Conservation (phyloP, 306 rosid genomes). For the Prosopis cineraria region DNA sequence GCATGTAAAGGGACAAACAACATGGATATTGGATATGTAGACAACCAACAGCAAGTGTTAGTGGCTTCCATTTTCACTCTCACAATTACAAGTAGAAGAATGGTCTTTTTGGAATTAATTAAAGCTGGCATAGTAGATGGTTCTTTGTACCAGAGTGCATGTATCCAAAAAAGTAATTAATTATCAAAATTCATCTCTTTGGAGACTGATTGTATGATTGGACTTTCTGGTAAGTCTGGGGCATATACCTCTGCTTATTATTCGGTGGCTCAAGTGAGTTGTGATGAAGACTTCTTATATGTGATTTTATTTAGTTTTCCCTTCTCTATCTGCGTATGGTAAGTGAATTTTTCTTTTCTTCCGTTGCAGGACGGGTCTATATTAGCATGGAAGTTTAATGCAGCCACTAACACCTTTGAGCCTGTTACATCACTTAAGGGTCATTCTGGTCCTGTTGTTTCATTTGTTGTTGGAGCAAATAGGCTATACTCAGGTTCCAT, state of each 20-base stretch:
- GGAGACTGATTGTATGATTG: neutral
- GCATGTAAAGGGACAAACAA: neutral
- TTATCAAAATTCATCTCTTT: neutral
- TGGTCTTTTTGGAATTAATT: neutral
- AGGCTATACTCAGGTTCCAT: slow-evolving; percentile 97
- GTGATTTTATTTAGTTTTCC: neutral
- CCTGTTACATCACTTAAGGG: slow-evolving; percentile 86
- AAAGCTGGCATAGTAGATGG: neutral
- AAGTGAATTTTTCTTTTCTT: slow-evolving; percentile 32
- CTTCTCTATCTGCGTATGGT: slow-evolving; percentile 1
- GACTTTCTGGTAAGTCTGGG: neutral
- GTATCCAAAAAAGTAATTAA: neutral
- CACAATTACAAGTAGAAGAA: neutral
- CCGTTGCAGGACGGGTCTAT: slow-evolving; percentile 95
- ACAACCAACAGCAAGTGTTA: too few relatives aligned
- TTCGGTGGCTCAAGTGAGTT: neutral
- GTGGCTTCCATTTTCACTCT: neutral
- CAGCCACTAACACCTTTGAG: slow-evolving; percentile 68
- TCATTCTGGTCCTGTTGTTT: slow-evolving; percentile 81
- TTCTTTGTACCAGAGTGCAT: neutral
- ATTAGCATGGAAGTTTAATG: slow-evolving; percentile 88
- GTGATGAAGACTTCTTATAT: slow-evolving; percentile 7
- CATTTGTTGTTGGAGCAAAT: slow-evolving; percentile 93
- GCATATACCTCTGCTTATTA: neutral
- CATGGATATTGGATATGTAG: neutral